Base-by-base conservation (phyloP, 345 rosid genomes). In the Trapa incisa region DNA sequence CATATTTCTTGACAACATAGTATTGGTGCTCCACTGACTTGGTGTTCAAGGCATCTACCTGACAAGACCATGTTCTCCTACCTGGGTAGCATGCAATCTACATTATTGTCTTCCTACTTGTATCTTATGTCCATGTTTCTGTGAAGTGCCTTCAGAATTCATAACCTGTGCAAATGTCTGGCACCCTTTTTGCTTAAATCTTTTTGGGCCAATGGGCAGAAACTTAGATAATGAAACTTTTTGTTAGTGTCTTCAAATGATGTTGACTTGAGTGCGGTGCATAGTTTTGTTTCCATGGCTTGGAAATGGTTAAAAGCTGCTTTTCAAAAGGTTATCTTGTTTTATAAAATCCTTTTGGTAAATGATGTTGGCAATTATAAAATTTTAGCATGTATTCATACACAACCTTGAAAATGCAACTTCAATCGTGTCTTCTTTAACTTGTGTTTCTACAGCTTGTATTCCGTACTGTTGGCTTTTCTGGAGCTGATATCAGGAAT, bases 401-500 rank as follows among this genome's bases (percentile, higher is more conserved):
- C 7, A 3, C 3, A 11, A 11, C 9, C 8, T 58, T 58, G 38
- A 58, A 15, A 58, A 33, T 4, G 15, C 63, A 32, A 8, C 63
- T 37, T 65, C 52, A 65, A 52, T n/a, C 15, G 42, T 65, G 6
- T 65, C 37, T 37, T 53, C 50, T 10, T 67, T 45, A 45, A 61
- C 41, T 39, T 47, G 61, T 65, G 39, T 57, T 65, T 68, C 61
- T 72, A 52, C 84, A 93, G 98, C 92, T 93, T 81, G 98, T 93
- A 63, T 88, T 90, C 73, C 88, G 98, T 47, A 90, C 97, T 0
- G 92, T 88, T 79, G 98, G 97, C 50, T 93, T 86, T 80, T 90
- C 97, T 8, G 98, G 98, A 16, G 98, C 98, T 70, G 98, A 93
- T 80, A 90, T 93, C 52, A 82, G 92, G 37, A 93, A 90, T 85